These are phyloP conservation scores for Crucibulum laeve DNA, from an alignment of 768 basidiomycete genomes.

Conservation along the genomic window DNA sequence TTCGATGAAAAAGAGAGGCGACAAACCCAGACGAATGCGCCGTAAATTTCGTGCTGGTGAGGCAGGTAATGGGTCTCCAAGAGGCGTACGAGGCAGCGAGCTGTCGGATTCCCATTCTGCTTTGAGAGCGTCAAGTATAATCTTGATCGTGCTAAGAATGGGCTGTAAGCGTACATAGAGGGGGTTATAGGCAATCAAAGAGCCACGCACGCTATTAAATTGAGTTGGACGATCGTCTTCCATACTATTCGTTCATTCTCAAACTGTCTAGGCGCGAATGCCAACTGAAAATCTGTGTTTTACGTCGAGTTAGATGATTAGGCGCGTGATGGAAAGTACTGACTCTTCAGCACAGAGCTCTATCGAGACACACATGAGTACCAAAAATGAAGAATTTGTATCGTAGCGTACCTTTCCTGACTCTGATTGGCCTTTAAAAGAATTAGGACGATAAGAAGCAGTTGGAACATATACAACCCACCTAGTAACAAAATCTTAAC, in stretches of 20 bases:
- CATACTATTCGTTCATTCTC: constrained; percentile 53
- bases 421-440: constrained; percentile 48
- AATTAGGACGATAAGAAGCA: background rate
- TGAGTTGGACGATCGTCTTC: constrained; percentile 65
- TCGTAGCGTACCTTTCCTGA: constrained; percentile 42
- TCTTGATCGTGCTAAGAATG: constrained; percentile 47
- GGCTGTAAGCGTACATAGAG: background rate
- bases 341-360: constrained; percentile 50
- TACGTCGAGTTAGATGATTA: constrained; percentile 1
- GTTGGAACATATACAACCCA: constrained; percentile 14
- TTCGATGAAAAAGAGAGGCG: constrained; percentile 53
- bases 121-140: constrained; percentile 49
- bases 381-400: background rate
- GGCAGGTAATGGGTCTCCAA: constrained; percentile 9
- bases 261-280: constrained; percentile 60
- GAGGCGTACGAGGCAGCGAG: constrained; percentile 10
- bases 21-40: constrained; percentile 29
- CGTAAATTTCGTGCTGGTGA: constrained; percentile 21
- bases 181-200: background rate
- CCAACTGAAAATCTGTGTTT: constrained; percentile 58
- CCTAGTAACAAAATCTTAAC: constrained; percentile 56
- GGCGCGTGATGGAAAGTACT: constrained; percentile 2
- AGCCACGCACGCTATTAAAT: constrained; percentile 51
- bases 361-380: constrained; percentile 10
- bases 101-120: constrained; percentile 33